Percentiles rank a stretch among this genome's conserved stretches.
These are phyloP conservation scores for Populus tremula DNA, from an alignment of 345 rosid species.

Conservation along the genomic window DNA sequence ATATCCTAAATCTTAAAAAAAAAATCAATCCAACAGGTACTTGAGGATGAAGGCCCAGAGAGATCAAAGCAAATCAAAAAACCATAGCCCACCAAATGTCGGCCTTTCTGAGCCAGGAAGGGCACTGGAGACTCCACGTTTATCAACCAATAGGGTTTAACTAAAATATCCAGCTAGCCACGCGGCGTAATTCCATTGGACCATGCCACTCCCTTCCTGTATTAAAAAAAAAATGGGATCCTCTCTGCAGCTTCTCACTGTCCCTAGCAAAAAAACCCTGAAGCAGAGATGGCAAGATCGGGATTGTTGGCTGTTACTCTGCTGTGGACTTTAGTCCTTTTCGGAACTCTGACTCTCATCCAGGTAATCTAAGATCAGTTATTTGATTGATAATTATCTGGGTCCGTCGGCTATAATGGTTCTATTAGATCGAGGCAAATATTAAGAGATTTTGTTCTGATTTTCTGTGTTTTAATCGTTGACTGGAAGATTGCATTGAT, in stretches of 20 bases:
- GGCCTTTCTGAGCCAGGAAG: background rate
- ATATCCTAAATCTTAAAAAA: background rate
- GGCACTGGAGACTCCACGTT: constrained; percentile 8
- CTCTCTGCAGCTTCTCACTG: background rate
- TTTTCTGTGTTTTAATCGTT: background rate
- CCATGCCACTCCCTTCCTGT: background rate
- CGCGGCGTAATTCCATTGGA: constrained; percentile 13
- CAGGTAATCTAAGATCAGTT: constrained; percentile 39
- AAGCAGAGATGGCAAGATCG: constrained; percentile 44
- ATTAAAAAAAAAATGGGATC: background rate
- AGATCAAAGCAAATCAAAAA: background rate
- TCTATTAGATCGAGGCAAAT: background rate
- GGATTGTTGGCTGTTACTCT: constrained; percentile 40
- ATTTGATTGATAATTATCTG: background rate
- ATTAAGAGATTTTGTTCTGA: background rate
- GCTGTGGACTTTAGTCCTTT: constrained; percentile 37
- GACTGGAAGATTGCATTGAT: background rate
- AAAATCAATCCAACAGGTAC: no score
- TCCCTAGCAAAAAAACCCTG: background rate
- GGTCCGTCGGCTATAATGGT: background rate
- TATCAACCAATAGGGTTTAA: constrained; percentile 7
- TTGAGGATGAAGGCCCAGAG: background rate
- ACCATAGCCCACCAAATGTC: background rate
- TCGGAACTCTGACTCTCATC: constrained; percentile 41
- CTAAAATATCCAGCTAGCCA: background rate